Evolutionary conservation across 225 moss, liverwort and hornwort species (phyloP), one percentile per base, ranked within the genome.

Genomic region (Marchantia polymorpha): DNA sequence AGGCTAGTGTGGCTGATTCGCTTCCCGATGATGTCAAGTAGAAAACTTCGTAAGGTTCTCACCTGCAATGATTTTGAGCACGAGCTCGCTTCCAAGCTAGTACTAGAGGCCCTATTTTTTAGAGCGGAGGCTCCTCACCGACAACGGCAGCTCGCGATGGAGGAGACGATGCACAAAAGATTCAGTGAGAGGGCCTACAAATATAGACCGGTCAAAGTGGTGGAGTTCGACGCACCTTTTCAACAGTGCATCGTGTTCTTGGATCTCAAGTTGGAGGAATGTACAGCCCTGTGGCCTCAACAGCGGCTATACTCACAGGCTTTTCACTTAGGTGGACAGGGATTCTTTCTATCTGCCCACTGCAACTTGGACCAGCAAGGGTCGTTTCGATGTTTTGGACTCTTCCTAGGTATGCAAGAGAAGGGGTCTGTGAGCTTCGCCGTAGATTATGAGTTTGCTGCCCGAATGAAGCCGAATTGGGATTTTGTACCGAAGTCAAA

Each of bases 321-420:
- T 69, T 99, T 99, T 71, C 99, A 99, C 77, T 82, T 99, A 80
- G 99, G 99, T 65, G 99, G 99, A 53, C 99, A 95, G 80, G 99
- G 99, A 12, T 99, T 99, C 75, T 99, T 99, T 76, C 89, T 99
- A 76, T 99, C 99, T 52, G 99, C 99, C 26, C 99, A 99, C 64
- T 99, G 99, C 85, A 95, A 95, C 82, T 69, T 92, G 89, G 99
- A 95, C 85, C 93, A 95, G 64, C 86, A 88, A 77, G 86, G 87
- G 72, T 88, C 92, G 54, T 95, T 87, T 84, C 88, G 91, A 81
- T 99, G 99, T 89, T 99, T 99, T 84, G 99, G 99, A 52, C 93
- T 99, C 79, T 99, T 99, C 83, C 89, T 99, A 64, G 99, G 99
- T 52, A 99, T 99, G 99, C 99, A 99, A 87, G 99, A 95, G 80